phyloP scores from a whole-genome alignment of 2,329 filamentous ascomycete genomes.

The Pestalotiopsis sp. region DNA sequence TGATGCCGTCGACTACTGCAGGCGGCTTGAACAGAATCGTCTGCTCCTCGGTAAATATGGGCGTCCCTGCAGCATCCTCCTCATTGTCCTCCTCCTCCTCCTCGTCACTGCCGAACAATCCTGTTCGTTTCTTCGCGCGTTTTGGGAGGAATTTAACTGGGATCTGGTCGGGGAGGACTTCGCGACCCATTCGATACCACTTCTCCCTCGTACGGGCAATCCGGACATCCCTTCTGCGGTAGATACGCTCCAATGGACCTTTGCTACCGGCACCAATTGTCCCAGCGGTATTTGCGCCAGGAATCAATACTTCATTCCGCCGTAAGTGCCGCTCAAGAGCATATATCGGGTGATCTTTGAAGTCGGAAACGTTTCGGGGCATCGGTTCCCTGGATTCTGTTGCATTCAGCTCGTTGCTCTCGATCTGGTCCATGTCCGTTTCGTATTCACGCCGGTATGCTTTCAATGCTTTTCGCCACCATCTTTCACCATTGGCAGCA shows the following conservation, averaged over 20 bases:
- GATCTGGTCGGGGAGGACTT: constrained; percentile 77
- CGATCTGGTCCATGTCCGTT: constrained; percentile 78
- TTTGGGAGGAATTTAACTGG: constrained; percentile 75
- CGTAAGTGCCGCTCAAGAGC: constrained; percentile 84
- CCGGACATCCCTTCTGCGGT: constrained; percentile 79
- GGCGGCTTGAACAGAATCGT: constrained; percentile 76
- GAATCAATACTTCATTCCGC: constrained; percentile 79
- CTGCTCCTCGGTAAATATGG: constrained; percentile 63
- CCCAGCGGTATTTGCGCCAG: constrained; percentile 70
- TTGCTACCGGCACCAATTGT: constrained; percentile 72
- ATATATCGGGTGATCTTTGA: constrained; percentile 82
- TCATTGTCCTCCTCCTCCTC: constrained; percentile 38
- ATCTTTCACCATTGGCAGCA: constrained; percentile 48
- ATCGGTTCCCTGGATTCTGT: constrained; percentile 77
- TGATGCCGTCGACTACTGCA: constrained; percentile 70
- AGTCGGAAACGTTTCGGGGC: constrained; percentile 83
- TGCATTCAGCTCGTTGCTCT: constrained; percentile 74
- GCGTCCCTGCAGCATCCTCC: constrained; percentile 51
- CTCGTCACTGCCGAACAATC: constrained; percentile 39
- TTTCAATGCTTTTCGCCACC: constrained; percentile 56
- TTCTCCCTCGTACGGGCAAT: constrained; percentile 77
- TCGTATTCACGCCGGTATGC: constrained; percentile 43
- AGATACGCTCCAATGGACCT: constrained; percentile 73
- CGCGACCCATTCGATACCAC: constrained; percentile 87
- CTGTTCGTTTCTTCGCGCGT: constrained; percentile 35